phyloP scores from a whole-genome alignment of 345 rosid genomes.

The Citrus inodora region DNA sequence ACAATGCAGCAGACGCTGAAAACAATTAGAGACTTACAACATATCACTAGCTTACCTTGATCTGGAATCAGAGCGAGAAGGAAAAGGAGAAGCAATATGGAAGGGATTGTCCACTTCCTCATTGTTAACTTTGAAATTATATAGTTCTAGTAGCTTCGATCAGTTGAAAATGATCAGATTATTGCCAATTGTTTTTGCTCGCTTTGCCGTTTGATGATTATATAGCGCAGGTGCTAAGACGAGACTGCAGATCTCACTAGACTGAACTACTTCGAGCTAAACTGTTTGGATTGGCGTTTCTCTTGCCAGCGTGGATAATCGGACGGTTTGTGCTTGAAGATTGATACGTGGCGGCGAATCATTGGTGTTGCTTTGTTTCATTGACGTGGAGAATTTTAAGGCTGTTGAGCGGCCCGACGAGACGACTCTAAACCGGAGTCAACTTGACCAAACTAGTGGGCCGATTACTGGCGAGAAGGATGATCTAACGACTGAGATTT shows the following conservation, averaged over 20 bases:
- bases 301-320: constrained; percentile 45
- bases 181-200: background rate
- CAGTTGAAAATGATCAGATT: background rate
- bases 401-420: constrained; percentile 20
- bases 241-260: constrained; percentile 3
- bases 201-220: background rate
- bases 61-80: constrained; percentile 68
- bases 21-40: background rate
- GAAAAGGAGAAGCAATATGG: constrained; percentile 67
- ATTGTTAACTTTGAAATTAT: constrained; percentile 26
- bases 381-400: constrained; percentile 48
- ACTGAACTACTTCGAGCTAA: background rate
- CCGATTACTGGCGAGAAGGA: constrained; percentile 10
- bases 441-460: constrained; percentile 16
- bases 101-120: constrained; percentile 93
- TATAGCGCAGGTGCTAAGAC: constrained; percentile 14
- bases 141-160: constrained; percentile 22
- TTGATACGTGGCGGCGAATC: constrained; percentile 28
- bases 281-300: constrained; percentile 10
- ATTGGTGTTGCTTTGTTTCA: constrained; percentile 23
- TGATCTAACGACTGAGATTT: constrained; percentile 7
- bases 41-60: constrained; percentile 54
- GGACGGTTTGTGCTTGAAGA: background rate
- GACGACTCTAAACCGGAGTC: constrained; percentile 10
- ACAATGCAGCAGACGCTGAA: background rate